Conservation (phyloP, 2,329 filamentous ascomycete genomes). For the Colletotrichum kahawae region DNA sequence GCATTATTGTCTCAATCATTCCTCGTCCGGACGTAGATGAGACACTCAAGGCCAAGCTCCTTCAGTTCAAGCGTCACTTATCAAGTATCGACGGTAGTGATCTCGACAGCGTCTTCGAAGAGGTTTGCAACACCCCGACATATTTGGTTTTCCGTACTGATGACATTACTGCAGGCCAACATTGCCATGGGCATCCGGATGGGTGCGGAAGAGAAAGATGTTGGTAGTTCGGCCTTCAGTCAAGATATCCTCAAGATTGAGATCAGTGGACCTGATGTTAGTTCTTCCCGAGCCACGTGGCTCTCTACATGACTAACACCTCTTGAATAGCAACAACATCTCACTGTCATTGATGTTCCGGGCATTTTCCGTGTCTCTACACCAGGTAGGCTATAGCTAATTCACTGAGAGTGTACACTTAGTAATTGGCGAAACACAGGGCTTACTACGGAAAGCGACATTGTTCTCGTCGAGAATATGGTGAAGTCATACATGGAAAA, state of each 20-base stretch:
- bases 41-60: slow-evolving; percentile 19
- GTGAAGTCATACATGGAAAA: slow-evolving; percentile 51
- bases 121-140: slow-evolving; percentile 32
- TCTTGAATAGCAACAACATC: slow-evolving; percentile 40
- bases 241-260: slow-evolving; percentile 50
- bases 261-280: slow-evolving; percentile 47
- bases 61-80: slow-evolving; percentile 32
- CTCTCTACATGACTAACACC: slow-evolving; percentile 26
- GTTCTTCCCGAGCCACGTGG: background rate
- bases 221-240: slow-evolving; percentile 42
- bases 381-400: background rate
- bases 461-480: slow-evolving; percentile 49
- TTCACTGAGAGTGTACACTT: background rate
- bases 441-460: slow-evolving; percentile 49
- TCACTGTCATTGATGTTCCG: slow-evolving; percentile 60
- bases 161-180: slow-evolving; percentile 38
- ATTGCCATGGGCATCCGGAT: slow-evolving; percentile 48
- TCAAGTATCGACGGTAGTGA: slow-evolving; percentile 28
- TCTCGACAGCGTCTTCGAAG: slow-evolving; percentile 41
- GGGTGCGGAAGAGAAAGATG: background rate
- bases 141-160: slow-evolving; percentile 21
- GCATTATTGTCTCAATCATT: slow-evolving; percentile 49
- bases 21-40: slow-evolving; percentile 27
- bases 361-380: slow-evolving; percentile 49
- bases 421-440: slow-evolving; percentile 26